phyloP scores from a whole-genome alignment of 176 grass and related monocot genomes.

The Leersia perrieri region DNA sequence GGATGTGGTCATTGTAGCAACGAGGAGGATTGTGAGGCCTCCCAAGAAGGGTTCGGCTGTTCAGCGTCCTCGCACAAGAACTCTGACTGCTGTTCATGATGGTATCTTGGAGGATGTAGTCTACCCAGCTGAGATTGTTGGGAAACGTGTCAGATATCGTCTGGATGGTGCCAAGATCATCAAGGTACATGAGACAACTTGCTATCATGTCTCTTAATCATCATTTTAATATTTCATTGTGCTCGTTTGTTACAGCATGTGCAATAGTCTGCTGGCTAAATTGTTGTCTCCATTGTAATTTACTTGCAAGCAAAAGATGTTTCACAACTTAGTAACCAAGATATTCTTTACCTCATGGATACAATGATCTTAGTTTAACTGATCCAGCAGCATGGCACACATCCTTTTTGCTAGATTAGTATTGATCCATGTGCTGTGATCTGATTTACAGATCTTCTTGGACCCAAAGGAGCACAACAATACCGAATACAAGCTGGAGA shows the following conservation, averaged over 20 bases:
- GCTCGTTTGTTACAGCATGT: not conserved
- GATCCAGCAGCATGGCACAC: not conserved
- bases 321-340: not conserved
- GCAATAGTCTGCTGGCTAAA: not conserved
- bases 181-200: not conserved
- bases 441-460: constrained; percentile 68
- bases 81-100: constrained; percentile 64
- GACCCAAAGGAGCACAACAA: constrained; percentile 98
- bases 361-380: not conserved
- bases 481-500: constrained; percentile 94
- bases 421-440: not conserved
- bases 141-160: constrained; percentile 71
- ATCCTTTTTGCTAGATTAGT: not conserved
- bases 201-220: not conserved
- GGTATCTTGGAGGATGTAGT: constrained; percentile 85
- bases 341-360: not conserved
- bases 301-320: not conserved
- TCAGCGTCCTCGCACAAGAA: constrained; percentile 60
- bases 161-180: constrained; percentile 52
- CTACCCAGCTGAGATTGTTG: constrained; percentile 87
- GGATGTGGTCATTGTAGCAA: constrained; percentile 65
- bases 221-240: not conserved
- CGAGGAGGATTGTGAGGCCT: constrained; percentile 71
- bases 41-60: constrained; percentile 82
- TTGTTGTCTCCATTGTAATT: not conserved